phyloP scores from a whole-genome alignment of 345 rosid species.

The Cardamine chenopodiifolia region DNA sequence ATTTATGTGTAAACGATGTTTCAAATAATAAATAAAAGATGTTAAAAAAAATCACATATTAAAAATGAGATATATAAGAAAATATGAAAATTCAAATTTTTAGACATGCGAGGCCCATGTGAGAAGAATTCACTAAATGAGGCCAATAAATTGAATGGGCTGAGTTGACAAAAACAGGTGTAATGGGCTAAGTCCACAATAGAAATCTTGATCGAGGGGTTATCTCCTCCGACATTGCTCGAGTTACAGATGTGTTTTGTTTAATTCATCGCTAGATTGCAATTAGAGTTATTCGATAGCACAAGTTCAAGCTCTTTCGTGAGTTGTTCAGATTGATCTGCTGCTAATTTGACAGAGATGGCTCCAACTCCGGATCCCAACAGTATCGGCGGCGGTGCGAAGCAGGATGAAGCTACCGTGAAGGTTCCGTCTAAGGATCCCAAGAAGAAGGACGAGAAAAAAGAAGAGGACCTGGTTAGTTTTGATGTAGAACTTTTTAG shows the following conservation, averaged over 20 bases:
- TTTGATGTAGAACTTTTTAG: neutral
- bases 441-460: constrained; percentile 89
- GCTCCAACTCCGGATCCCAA: constrained; percentile 61
- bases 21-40: no score
- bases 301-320: neutral
- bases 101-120: neutral
- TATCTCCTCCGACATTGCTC: neutral
- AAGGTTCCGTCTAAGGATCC: constrained; percentile 82
- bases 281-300: constrained; percentile 4
- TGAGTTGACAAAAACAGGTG: neutral
- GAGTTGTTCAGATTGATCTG: neutral
- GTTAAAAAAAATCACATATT: no score
- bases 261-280: constrained; percentile 4
- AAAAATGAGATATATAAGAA: neutral
- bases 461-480: constrained; percentile 83
- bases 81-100: neutral
- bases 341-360: constrained; percentile 15
- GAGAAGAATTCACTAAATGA: neutral
- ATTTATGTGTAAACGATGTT: no score
- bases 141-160: neutral
- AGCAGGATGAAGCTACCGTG: constrained; percentile 53
- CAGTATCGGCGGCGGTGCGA: constrained; percentile 49
- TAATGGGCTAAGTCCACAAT: constrained; percentile 6
- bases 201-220: constrained; percentile 44
- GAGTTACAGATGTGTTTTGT: constrained; percentile 1